phyloP scores from a whole-genome alignment of 75 land plant species.

The Pinus tabuliformis region DNA sequence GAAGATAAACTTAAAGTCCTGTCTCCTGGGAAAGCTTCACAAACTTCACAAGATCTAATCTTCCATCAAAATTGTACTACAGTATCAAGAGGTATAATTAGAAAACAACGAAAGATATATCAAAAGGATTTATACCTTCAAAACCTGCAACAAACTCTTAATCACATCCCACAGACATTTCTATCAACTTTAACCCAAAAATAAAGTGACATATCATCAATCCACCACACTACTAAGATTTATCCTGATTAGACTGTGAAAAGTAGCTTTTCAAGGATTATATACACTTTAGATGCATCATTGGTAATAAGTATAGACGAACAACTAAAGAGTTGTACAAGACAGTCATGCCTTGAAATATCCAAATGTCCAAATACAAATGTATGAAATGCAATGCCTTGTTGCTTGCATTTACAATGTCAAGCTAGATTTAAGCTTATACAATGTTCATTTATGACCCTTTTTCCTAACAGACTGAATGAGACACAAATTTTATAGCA shows the following conservation, averaged over 20 bases:
- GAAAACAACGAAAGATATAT: background rate
- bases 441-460: no score
- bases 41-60: slow-evolving; percentile 75
- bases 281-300: no score
- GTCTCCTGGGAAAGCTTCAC: slow-evolving; percentile 74
- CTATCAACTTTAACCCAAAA: background rate
- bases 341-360: no score
- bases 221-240: background rate
- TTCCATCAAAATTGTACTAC: slow-evolving; percentile 81
- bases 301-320: no score
- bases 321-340: no score
- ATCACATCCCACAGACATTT: background rate
- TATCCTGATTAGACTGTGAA: background rate
- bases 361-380: no score
- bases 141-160: background rate
- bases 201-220: background rate
- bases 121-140: background rate
- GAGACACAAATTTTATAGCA: no score
- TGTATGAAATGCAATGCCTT: no score
- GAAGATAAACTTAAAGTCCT: slow-evolving; percentile 74
- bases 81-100: background rate
- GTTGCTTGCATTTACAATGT: no score
- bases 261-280: background rate
- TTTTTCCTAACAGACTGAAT: no score
- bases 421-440: no score